Evolutionary conservation across 2,329 filamentous ascomycete species (phyloP).

Genomic region (Onygena corvina): DNA sequence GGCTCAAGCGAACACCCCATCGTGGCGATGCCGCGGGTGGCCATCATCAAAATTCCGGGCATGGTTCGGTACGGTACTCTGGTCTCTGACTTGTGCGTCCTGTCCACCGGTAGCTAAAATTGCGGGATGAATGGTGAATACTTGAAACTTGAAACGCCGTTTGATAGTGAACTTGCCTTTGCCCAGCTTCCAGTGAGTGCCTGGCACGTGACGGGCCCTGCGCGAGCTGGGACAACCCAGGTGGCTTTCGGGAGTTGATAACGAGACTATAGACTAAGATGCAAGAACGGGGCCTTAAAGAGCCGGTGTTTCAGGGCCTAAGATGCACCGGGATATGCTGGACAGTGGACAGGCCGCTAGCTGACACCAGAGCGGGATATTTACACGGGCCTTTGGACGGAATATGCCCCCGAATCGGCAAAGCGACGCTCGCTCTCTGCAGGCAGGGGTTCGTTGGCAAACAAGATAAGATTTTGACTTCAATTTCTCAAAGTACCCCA

Average conservation of each 20-base stretch:
- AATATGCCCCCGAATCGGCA: too few relatives aligned
- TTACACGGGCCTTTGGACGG: neutral
- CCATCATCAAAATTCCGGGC: neutral
- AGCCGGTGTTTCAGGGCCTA: neutral
- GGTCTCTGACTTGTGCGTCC: too few relatives aligned
- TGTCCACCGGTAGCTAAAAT: neutral
- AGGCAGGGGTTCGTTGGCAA: neutral
- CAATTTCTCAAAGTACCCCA: too few relatives aligned
- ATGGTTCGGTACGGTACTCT: too few relatives aligned
- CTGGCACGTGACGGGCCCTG: too few relatives aligned
- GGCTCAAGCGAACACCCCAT: constrained; percentile 4
- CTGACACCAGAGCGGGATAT: neutral
- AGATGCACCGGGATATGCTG: neutral
- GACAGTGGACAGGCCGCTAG: neutral
- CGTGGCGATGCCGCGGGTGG: neutral
- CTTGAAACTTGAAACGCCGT: neutral
- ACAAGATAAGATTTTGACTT: too few relatives aligned
- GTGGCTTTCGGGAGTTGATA: too few relatives aligned
- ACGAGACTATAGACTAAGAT: too few relatives aligned
- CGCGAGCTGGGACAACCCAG: too few relatives aligned
- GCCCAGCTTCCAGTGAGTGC: too few relatives aligned
- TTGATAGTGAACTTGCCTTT: constrained; percentile 1
- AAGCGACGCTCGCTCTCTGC: neutral
- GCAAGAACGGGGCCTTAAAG: too few relatives aligned
- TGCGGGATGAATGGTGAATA: neutral